Conservation (phyloP, 1,284 basidiomycete species). For the Ganoderma leucocontextum region DNA sequence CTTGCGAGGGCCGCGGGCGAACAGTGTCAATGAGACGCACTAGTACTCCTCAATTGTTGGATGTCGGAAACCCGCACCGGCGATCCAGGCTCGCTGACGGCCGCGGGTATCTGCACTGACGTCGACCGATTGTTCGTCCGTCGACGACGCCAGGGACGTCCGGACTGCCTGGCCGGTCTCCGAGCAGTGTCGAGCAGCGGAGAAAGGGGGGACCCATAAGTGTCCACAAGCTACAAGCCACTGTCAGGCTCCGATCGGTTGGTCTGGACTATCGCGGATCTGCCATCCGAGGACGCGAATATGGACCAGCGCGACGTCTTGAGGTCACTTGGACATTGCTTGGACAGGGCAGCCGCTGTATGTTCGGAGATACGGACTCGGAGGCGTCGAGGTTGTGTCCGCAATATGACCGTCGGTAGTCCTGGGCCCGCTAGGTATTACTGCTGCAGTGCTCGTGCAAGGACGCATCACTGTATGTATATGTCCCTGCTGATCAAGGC, state of each 20-base stretch:
- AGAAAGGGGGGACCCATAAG: conserved; percentile 18
- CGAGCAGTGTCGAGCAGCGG: not conserved
- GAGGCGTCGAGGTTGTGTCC: no score
- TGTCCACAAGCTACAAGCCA: conserved; percentile 8
- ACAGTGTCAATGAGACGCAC: not conserved
- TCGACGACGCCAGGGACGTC: conserved; percentile 1
- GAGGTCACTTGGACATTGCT: conserved; percentile 11
- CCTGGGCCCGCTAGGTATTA: not conserved
- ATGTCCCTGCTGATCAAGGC: not conserved
- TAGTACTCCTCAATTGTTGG: not conserved
- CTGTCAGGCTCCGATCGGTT: not conserved
- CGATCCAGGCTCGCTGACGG: not conserved
- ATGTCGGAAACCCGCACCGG: not conserved
- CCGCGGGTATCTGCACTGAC: not conserved
- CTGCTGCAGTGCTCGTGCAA: not conserved
- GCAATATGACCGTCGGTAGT: conserved; percentile 1
- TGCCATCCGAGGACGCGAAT: not conserved
- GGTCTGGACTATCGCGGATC: conserved; percentile 12
- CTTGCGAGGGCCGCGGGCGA: not conserved
- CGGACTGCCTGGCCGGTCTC: not conserved
- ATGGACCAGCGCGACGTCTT: not conserved
- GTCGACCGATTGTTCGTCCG: not conserved
- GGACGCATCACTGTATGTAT: not conserved
- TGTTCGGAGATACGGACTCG: conserved; percentile 11
- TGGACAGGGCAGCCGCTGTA: conserved; percentile 8